Evolutionary conservation across 1,284 basidiomycete genomes (phyloP).

Genomic region (Tremellales sp.): DNA sequence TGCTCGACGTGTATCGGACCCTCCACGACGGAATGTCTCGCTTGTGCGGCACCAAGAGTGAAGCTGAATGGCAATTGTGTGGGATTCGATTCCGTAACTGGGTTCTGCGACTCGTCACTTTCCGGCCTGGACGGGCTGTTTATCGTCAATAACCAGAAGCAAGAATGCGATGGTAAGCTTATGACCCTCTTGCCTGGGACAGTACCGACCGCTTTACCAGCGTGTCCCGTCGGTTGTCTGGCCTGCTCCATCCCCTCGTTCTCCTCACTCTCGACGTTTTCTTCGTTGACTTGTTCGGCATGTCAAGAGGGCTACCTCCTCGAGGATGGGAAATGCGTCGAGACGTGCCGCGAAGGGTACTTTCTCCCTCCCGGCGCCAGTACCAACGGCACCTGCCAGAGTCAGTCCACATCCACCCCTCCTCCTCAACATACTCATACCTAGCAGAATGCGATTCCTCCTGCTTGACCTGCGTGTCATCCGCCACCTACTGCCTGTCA

Average conservation of each 20-base stretch:
- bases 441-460: conserved; percentile 43
- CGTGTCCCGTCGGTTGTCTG: conserved; percentile 46
- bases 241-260: conserved; percentile 45
- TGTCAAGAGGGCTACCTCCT: conserved; percentile 50
- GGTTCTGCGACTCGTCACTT: conserved; percentile 44
- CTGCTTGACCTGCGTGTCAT: conserved; percentile 43
- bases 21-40: conserved; percentile 36
- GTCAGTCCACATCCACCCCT: conserved; percentile 27
- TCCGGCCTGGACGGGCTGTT: conserved; percentile 33
- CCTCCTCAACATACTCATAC: conserved; percentile 1
- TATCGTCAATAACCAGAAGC: conserved; percentile 43
- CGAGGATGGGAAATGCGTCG: conserved; percentile 38
- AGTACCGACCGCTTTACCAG: conserved; percentile 20
- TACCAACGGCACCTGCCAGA: conserved; percentile 41
- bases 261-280: conserved; percentile 24
- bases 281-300: conserved; percentile 34
- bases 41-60: conserved; percentile 36
- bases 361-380: conserved; percentile 29
- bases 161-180: conserved; percentile 47
- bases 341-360: conserved; percentile 38
- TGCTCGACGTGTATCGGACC: conserved; percentile 47
- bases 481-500: conserved; percentile 37
- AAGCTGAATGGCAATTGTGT: conserved; percentile 45
- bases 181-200: not conserved
- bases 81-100: conserved; percentile 37